A percentile compares a stretch with the other conserved stretches of the same genome.
These are phyloP conservation scores for Parastagonospora avenae DNA, from an alignment of 2,329 filamentous ascomycete genomes.

Conservation along the genomic window DNA sequence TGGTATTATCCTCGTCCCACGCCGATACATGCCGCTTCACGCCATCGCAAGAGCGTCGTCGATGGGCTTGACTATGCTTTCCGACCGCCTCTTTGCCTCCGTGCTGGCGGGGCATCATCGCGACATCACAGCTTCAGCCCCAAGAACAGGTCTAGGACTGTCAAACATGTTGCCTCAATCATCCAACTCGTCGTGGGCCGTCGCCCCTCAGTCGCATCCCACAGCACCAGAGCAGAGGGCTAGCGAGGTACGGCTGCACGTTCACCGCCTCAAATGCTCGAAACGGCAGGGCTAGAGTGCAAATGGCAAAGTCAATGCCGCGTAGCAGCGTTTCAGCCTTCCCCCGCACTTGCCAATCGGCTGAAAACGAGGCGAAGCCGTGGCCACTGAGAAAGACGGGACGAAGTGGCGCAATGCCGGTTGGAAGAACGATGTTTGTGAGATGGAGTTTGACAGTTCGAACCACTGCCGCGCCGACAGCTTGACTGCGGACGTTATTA, in stretches of 20 bases:
- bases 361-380: constrained; percentile 7
- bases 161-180: background rate
- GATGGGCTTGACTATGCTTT: background rate
- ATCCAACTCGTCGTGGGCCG: constrained; percentile 1
- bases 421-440: background rate
- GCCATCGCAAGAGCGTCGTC: background rate
- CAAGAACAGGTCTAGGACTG: background rate
- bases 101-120: background rate
- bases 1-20: constrained; percentile 5
- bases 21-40: constrained; percentile 13
- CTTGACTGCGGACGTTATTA: too few relatives aligned
- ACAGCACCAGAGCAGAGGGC: constrained; percentile 18
- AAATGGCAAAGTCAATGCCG: constrained; percentile 13
- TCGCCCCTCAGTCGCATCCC: constrained; percentile 19
- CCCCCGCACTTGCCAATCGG: constrained; percentile 32
- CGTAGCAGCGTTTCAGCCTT: constrained; percentile 32
- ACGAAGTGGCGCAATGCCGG: constrained; percentile 4
- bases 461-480: too few relatives aligned
- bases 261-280: constrained; percentile 28
- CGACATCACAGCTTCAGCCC: background rate
- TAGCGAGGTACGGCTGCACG: constrained; percentile 28
- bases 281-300: constrained; percentile 21
- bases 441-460: background rate
- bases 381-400: constrained; percentile 1
- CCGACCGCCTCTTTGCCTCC: background rate